These are phyloP conservation scores for Penicillium paradoxum DNA, from an alignment of 495 filamentous ascomycete species.

Conservation along the genomic window DNA sequence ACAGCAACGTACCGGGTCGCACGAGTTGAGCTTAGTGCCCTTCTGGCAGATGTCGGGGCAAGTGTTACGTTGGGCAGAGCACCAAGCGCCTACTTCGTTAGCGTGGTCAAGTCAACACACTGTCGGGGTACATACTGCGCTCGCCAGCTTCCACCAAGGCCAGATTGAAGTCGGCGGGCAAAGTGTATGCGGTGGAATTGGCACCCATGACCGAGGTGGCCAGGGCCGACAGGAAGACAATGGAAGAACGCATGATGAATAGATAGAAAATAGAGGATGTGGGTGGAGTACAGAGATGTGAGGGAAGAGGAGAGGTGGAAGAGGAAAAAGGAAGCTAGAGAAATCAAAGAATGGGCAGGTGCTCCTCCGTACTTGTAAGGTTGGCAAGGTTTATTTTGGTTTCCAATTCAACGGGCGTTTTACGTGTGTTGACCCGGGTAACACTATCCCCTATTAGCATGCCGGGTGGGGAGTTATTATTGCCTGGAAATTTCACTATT, in stretches of 20 bases:
- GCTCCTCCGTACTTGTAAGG: not conserved
- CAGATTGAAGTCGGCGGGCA: slow-evolving; percentile 39
- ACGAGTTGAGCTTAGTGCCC: slow-evolving; percentile 36
- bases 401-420: not conserved
- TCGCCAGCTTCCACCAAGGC: slow-evolving; percentile 22
- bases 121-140: slow-evolving; percentile 22
- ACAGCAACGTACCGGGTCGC: slow-evolving; percentile 36
- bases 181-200: slow-evolving; percentile 30
- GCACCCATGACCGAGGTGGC: slow-evolving; percentile 23
- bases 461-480: not conserved
- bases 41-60: slow-evolving; percentile 46
- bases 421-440: not conserved
- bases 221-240: slow-evolving; percentile 34
- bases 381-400: slow-evolving; percentile 7
- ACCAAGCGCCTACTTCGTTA: slow-evolving; percentile 39
- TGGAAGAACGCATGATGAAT: slow-evolving; percentile 30
- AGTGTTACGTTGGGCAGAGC: slow-evolving; percentile 39
- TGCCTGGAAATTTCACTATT: not conserved
- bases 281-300: not conserved
- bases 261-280: slow-evolving; percentile 1
- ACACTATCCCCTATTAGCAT: not conserved
- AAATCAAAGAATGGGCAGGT: slow-evolving; percentile 17
- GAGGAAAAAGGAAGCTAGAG: slow-evolving; percentile 16
- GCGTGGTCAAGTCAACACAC: not conserved
- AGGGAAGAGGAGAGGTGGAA: slow-evolving; percentile 14